phyloP scores from a whole-genome alignment of 2,329 filamentous ascomycete species.

The Cladosporium sp. region DNA sequence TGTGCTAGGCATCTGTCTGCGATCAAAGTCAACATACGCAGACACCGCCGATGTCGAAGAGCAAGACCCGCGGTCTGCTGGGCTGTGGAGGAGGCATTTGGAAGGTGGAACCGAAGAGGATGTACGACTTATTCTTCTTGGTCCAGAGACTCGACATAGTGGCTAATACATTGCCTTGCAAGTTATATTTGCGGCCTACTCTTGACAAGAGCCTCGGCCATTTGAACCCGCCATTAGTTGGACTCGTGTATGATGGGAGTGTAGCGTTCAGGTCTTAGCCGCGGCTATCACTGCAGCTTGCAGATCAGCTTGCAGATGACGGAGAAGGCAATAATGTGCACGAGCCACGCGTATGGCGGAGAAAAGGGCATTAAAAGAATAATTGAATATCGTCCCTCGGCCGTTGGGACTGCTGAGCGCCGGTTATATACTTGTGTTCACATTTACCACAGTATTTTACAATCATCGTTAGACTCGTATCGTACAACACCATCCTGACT shows the following conservation, averaged over 20 bases:
- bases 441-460: background rate
- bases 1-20: background rate
- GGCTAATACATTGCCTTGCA: background rate
- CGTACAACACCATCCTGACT: background rate
- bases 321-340: background rate
- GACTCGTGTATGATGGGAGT: background rate
- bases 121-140: constrained; percentile 27
- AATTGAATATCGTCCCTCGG: background rate
- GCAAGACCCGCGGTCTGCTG: constrained; percentile 64
- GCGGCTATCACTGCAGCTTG: constrained; percentile 8
- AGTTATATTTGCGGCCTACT: background rate
- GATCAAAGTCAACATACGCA: constrained; percentile 67
- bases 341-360: background rate
- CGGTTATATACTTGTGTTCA: background rate
- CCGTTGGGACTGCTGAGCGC: background rate
- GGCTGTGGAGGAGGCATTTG: constrained; percentile 26
- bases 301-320: background rate
- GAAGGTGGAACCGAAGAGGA: constrained; percentile 27
- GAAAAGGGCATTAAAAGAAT: background rate
- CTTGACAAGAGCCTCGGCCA: background rate
- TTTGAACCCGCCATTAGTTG: background rate
- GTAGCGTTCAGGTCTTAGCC: constrained; percentile 1
- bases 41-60: constrained; percentile 97
- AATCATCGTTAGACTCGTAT: background rate
- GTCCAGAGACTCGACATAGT: constrained; percentile 23